Conservation (phyloP, 495 filamentous ascomycete genomes). For the Trichoderma reesei region DNA sequence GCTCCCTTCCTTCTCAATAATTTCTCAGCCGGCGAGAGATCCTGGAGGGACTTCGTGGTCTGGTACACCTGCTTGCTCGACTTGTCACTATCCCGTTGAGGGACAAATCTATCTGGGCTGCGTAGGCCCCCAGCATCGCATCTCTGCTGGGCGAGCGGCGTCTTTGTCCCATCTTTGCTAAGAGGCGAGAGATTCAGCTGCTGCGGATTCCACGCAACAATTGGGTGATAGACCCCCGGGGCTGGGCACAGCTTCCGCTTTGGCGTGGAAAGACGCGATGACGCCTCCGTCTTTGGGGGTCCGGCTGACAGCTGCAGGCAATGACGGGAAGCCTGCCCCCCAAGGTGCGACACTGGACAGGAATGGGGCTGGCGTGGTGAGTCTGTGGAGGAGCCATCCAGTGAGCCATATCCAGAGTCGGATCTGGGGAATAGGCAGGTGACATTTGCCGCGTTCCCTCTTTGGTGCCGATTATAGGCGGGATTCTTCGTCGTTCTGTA, state of each 20-base stretch:
- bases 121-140: background rate
- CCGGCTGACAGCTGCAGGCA: background rate
- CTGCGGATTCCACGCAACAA: background rate
- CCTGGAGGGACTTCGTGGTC: background rate
- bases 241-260: background rate
- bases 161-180: background rate
- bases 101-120: constrained; percentile 1
- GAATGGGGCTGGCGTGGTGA: background rate
- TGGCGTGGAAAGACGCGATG: background rate
- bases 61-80: constrained; percentile 3
- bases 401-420: constrained; percentile 1
- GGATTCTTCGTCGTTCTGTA: background rate
- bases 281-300: background rate
- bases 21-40: background rate
- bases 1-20: constrained; percentile 1
- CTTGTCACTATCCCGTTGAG: background rate
- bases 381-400: background rate
- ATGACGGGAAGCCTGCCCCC: background rate
- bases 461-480: background rate
- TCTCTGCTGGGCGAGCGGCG: background rate
- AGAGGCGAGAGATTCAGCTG: background rate
- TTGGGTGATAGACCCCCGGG: background rate
- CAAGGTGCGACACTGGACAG: background rate
- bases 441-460: background rate
- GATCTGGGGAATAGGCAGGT: background rate